Percentiles rank a stretch among this genome's conserved stretches.
These are phyloP conservation scores for Elaeis guineensis DNA, from an alignment of 176 grass and related monocot species.

Conservation along the genomic window DNA sequence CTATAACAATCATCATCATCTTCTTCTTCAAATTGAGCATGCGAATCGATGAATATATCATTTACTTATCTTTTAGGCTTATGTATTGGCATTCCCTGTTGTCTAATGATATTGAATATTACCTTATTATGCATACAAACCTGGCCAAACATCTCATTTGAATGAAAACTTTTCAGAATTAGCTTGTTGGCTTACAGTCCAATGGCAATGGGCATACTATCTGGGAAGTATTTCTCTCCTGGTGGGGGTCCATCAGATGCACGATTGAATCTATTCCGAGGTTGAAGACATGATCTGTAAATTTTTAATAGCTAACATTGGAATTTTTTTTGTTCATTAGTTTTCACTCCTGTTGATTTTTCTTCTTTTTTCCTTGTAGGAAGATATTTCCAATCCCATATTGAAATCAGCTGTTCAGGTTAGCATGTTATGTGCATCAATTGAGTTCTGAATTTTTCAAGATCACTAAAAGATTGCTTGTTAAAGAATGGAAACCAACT, in stretches of 20 bases:
- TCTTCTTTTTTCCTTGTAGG: slow-evolving; percentile 32
- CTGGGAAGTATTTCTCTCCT: slow-evolving; percentile 64
- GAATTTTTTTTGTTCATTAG: background rate
- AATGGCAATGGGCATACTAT: slow-evolving; percentile 95
- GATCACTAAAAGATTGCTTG: too few relatives aligned
- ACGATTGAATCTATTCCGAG: slow-evolving; percentile 87
- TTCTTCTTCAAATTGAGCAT: too few relatives aligned
- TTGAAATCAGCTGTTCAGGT: slow-evolving; percentile 60
- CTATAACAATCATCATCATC: too few relatives aligned
- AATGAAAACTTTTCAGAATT: slow-evolving; percentile 39
- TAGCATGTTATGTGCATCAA: background rate
- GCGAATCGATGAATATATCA: too few relatives aligned
- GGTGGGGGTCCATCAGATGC: slow-evolving; percentile 36
- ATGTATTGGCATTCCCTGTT: too few relatives aligned
- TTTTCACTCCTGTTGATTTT: slow-evolving; percentile 1
- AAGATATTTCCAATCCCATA: slow-evolving; percentile 47
- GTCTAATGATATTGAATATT: background rate
- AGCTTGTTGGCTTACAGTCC: slow-evolving; percentile 84
- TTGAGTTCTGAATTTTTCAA: too few relatives aligned
- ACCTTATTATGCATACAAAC: background rate
- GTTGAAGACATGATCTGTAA: slow-evolving; percentile 13
- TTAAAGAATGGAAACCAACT: too few relatives aligned
- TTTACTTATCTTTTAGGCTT: too few relatives aligned
- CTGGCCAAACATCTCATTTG: slow-evolving; percentile 1
- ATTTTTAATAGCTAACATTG: too few relatives aligned